Evolutionary conservation across 2,329 filamentous ascomycete genomes (phyloP), one percentile per base, ranked within the genome.

Genomic region (Aspergillus sp.): DNA sequence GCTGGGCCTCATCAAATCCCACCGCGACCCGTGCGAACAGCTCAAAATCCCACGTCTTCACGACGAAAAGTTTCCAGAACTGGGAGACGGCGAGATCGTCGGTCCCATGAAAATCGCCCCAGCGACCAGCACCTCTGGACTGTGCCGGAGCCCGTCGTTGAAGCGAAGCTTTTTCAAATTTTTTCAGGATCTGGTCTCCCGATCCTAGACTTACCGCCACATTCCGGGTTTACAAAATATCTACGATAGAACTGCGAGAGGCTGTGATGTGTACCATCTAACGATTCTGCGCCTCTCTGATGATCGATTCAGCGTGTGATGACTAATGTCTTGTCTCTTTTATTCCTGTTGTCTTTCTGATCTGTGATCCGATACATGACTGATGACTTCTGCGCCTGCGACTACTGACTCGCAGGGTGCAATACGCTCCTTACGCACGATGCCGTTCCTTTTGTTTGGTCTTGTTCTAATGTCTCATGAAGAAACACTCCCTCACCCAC

Each of bases 51-150:
- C 74, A 14, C 64, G 68, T 32, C 66, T 76, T 20, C 68, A 76
- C 52, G 72, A 76, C 57, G 88, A 88, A 66, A 96, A 97, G 71
- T 97, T 96, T 64, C 91, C 91, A 20, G 85, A 87, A 62, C 83
- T 93, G 29, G 91, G 91, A 48, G 91, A 96, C 64, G 88, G 92
- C 63, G 92, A 96, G 70, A 95, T 97, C 67, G 91, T 97, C 42
- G 92, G 92, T 1, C 92, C 92, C 5, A 96, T 97, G 92, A 84
- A 69, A n/a, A 75, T 76, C 31, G 74, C 69, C 5, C 73, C 72
- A 2, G 67, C 66, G 6, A 60, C 58, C 16, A 62, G 55, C 50
- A 49, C 49, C 85, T 61, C 81, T 56, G 72, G 54, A 60, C 64
- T 68, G 52, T 71, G 74, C 51, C 72, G 73, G 34, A 66, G 64